Evolutionary conservation across 768 basidiomycete genomes (phyloP).

Genomic region (Hericium coralloides): DNA sequence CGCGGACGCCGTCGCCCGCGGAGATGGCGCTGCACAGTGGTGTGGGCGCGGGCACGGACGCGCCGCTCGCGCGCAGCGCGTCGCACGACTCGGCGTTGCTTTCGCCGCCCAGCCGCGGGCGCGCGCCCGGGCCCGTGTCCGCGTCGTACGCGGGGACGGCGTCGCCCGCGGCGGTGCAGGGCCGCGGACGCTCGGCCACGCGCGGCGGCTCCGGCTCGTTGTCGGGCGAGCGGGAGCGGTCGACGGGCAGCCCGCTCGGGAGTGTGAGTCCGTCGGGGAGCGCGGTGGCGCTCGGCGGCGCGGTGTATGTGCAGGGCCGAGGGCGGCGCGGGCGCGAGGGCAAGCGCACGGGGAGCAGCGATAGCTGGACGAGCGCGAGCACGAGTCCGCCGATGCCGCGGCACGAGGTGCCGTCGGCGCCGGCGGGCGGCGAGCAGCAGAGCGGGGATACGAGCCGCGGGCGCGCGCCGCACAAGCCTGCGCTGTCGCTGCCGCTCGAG

Average conservation of each 20-base stretch:
- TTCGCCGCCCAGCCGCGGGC: slow-evolving; percentile 15
- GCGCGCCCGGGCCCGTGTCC: neutral
- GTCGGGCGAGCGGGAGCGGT: no score
- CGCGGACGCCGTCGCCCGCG: slow-evolving; percentile 14
- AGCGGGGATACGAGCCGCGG: neutral
- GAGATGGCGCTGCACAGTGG: neutral
- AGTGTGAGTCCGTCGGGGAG: slow-evolving; percentile 25
- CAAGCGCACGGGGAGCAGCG: slow-evolving; percentile 2
- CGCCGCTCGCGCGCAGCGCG: slow-evolving; percentile 11
- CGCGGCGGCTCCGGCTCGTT: slow-evolving; percentile 25
- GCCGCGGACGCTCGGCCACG: slow-evolving; percentile 37
- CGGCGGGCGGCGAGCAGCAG: neutral
- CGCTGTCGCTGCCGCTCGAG: neutral
- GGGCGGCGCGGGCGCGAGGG: slow-evolving; percentile 6
- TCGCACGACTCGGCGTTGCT: slow-evolving; percentile 14
- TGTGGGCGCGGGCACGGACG: neutral
- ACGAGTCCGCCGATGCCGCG: neutral
- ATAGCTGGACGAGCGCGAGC: slow-evolving; percentile 10
- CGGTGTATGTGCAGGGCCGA: slow-evolving; percentile 7
- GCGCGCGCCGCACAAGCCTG: neutral
- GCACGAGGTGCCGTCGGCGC: slow-evolving; percentile 1
- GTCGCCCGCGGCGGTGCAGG: neutral
- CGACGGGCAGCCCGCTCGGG: slow-evolving; percentile 17
- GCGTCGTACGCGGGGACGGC: slow-evolving; percentile 26
- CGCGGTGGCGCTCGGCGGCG: slow-evolving; percentile 18